Base-by-base conservation (phyloP, 371 early-diverging fungal genomes). In the Blastocladiella emersonii region DNA sequence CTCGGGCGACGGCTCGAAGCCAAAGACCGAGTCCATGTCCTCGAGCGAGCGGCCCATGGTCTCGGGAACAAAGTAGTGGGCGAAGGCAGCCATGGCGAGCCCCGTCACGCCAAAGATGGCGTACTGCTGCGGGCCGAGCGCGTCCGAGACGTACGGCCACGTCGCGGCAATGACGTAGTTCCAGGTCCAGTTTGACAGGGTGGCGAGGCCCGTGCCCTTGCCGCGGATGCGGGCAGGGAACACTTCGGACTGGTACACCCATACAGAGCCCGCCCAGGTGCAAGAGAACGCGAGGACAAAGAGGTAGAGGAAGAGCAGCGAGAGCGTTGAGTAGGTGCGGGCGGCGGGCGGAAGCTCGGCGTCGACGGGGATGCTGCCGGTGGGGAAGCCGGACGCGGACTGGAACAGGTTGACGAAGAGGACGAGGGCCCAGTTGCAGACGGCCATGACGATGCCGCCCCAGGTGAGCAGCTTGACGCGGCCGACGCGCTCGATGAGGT, bases 221-320 rank as follows among this genome's bases (percentile, higher is more conserved):
- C 89, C 83, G 56, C 87, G 80, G 56, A 86, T 75, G 45, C 83
- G 82, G 67, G 83, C 80, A 6, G 90, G 86, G 74, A 83, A 89
- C 51, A 90, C 85, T 68, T 95, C 96, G 30, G 92, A 79, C 37
- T 93, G 93, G 73, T 91, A 92, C 62, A 90, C 85, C 95, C 95
- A 95, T 30, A 88, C 91, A 48, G 88, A 77, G 34, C 94, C 91
- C 15, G 92, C 94, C 93, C 92, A 93, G 39, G 91, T 83, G 67
- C 81, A 78, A 36, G 92, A 89, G 69, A 90, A n/a, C n/a, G n/a
- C n/a, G n/a, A n/a, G n/a, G n/a, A n/a, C n/a, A n/a, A n/a, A n/a
- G n/a, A n/a, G n/a, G n/a, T n/a, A n/a, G n/a, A n/a, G n/a, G n/a
- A n/a, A n/a, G n/a, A n/a, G n/a, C n/a, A n/a, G n/a, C n/a, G n/a